Evolutionary conservation across 306 rosid species (phyloP), one percentile per base, ranked within the genome.

Genomic region (Cercis canadensis): DNA sequence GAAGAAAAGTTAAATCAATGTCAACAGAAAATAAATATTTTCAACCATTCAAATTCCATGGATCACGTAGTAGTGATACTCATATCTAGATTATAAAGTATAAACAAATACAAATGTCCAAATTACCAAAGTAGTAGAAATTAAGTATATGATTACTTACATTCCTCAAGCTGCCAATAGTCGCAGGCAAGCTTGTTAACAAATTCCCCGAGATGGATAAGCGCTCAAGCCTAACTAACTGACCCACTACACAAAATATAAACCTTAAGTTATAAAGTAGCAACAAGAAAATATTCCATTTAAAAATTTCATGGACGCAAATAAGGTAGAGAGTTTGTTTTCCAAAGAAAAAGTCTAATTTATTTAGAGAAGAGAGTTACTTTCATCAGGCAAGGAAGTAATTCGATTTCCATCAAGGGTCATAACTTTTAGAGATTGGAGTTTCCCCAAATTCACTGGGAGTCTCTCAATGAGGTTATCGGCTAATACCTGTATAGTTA

Each of bases 111-210:
- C 19, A 51, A 70, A 75, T 57, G 19, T 19, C 57, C 75, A 44
- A 57, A 49, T 5, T 19, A 57, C 50, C 55, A 45, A 33, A 57
- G 67, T 13, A 13, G 47, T 18, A 69, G 15, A 55, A 52, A 46
- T 19, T 9, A 58, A 62, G 51, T 54, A 50, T 78, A 54, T 78
- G 72, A 43, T 55, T 40, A 65, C 92, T 86, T 83, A 91, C 99
- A 83, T 87, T 91, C 60, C 97, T 88, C 88, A 95, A 82, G 88
- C 96, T 95, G 75, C 99, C 99, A 75, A 95, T 89, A 61, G 97
- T 91, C 12, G 76, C 81, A 11, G 99, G 99, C 87, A 95, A 80
- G 66, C 58, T 66, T 62, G 86, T 75, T 55, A 91, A 67, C 74
- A 70, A 57, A 76, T 95, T 95, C 53, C 85, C 78, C 4, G 92